These are phyloP conservation scores for Jaapia argillacea DNA, from an alignment of 768 basidiomycete genomes.

Conservation along the genomic window DNA sequence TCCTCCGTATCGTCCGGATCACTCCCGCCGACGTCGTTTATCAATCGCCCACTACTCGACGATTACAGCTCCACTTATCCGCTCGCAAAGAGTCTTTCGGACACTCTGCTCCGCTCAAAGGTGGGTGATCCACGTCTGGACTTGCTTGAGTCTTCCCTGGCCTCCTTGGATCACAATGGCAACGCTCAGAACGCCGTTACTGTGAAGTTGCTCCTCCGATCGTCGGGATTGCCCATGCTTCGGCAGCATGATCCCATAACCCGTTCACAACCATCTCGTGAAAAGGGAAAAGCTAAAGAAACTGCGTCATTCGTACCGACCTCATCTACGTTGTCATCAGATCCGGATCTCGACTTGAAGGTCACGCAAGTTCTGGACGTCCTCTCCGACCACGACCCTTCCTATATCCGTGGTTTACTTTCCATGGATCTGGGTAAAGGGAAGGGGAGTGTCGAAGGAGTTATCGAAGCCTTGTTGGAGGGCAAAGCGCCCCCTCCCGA, in stretches of 20 bases:
- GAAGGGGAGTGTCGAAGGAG: slow-evolving; percentile 45
- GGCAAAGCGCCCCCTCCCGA: slow-evolving; percentile 45
- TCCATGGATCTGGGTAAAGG: slow-evolving; percentile 30
- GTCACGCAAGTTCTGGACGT: slow-evolving; percentile 69
- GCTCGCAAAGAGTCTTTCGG: slow-evolving; percentile 38
- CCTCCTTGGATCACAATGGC: slow-evolving; percentile 23
- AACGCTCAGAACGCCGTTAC: slow-evolving; percentile 35
- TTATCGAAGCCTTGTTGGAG: slow-evolving; percentile 68
- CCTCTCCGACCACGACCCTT: slow-evolving; percentile 47
- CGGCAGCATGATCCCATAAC: slow-evolving; percentile 8
- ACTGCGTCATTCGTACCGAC: no score
- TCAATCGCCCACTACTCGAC: slow-evolving; percentile 54
- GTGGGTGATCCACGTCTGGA: slow-evolving; percentile 48
- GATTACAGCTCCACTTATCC: slow-evolving; percentile 69
- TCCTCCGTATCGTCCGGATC: slow-evolving; percentile 1
- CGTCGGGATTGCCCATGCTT: slow-evolving; percentile 39
- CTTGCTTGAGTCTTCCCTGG: slow-evolving; percentile 41
- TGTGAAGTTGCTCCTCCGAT: slow-evolving; percentile 53
- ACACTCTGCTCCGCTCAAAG: slow-evolving; percentile 22
- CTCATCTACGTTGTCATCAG: no score
- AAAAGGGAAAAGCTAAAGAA: background rate
- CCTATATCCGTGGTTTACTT: slow-evolving; percentile 53
- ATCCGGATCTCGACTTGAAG: slow-evolving; percentile 34
- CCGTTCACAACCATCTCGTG: background rate
- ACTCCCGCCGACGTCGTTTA: slow-evolving; percentile 29